Conservation (phyloP, 306 rosid genomes). For the Vigna hirtella region DNA sequence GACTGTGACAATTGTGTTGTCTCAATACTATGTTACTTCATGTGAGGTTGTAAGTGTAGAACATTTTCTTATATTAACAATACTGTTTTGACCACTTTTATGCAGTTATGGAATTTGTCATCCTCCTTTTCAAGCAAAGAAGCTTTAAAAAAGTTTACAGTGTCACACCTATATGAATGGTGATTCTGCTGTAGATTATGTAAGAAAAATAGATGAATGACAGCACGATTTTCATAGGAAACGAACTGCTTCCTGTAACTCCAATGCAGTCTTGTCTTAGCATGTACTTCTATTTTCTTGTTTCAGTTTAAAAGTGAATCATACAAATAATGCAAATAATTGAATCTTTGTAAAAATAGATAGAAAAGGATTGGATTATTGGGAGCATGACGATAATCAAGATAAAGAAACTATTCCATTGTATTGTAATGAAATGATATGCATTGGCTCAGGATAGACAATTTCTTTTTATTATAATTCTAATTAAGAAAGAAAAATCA, state of each 20-base stretch:
- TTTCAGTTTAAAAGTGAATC: neutral
- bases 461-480: no score
- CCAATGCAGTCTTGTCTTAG: neutral
- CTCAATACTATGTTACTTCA: conserved; percentile 33
- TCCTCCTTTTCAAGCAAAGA: conserved; percentile 18
- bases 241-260: no score
- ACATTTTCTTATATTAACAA: conserved; percentile 29
- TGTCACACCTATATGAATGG: neutral
- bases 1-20: conserved; percentile 34
- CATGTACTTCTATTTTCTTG: neutral
- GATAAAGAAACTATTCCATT: neutral
- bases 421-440: neutral
- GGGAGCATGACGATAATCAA: neutral
- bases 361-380: neutral
- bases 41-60: conserved; percentile 7
- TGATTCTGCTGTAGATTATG: neutral
- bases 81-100: neutral
- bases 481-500: no score
- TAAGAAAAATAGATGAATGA: neutral
- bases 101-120: neutral
- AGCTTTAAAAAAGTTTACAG: neutral
- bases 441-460: no score
- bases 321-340: neutral
- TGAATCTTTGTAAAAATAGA: neutral
- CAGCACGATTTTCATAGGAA: neutral